phyloP scores from a whole-genome alignment of 1,284 basidiomycete species.

The Flammula alnicola region DNA sequence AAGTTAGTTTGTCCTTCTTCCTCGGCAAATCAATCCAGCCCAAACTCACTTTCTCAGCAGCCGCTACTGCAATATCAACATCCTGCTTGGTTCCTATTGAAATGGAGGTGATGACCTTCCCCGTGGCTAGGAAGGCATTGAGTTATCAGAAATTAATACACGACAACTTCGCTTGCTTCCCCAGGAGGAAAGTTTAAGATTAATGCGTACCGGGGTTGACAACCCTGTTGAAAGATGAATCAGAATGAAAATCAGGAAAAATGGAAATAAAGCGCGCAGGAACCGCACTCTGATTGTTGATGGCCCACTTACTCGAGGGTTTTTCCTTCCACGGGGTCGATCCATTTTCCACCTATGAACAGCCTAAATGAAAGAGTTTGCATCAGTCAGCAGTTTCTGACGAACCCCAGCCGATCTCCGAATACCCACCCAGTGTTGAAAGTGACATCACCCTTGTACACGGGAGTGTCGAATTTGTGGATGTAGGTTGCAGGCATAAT shows the following conservation, averaged over 20 bases:
- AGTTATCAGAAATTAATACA: too few species aligned
- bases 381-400: neutral
- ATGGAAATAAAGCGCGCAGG: too few species aligned
- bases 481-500: conserved; percentile 49
- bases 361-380: conserved; percentile 44
- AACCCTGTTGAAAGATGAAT: conserved; percentile 49
- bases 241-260: too few species aligned
- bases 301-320: conserved; percentile 65
- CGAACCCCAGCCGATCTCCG: neutral
- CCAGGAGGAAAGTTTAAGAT: neutral
- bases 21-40: too few species aligned
- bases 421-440: conserved; percentile 60
- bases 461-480: conserved; percentile 65
- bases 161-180: too few species aligned
- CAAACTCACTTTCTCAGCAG: conserved; percentile 61
- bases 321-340: conserved; percentile 61
- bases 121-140: too few species aligned
- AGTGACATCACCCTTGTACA: conserved; percentile 71
- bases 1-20: too few species aligned
- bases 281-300: too few species aligned
- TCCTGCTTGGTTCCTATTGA: conserved; percentile 73
- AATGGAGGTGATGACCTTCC: conserved; percentile 71
- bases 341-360: conserved; percentile 84
- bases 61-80: conserved; percentile 77
- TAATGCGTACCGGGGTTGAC: conserved; percentile 64